These are phyloP conservation scores for Acanthamoeba culbertsoni DNA, from an alignment of 208 protist genomes.

Conservation along the genomic window DNA sequence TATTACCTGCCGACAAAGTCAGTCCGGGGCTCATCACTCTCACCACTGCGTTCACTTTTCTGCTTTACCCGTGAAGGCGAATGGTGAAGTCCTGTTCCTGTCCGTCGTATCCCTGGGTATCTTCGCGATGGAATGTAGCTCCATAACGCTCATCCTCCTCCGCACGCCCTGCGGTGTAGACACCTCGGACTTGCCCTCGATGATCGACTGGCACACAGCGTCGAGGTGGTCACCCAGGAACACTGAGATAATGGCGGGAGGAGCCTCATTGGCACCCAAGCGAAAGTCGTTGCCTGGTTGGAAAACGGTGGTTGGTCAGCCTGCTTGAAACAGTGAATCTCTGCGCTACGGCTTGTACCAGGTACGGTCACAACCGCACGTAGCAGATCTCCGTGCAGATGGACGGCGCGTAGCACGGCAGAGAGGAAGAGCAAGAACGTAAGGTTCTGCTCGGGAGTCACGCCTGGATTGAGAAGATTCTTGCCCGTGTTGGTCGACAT, in stretches of 20 bases:
- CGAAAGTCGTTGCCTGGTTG: constrained; percentile 88
- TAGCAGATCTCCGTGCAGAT: constrained; percentile 85
- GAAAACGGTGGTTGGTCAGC: neutral
- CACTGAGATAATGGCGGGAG: constrained; percentile 88
- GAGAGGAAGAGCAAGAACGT: constrained; percentile 75
- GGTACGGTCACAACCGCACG: constrained; percentile 76
- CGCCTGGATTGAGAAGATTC: constrained; percentile 77
- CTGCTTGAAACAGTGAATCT: neutral
- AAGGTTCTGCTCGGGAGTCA: constrained; percentile 65
- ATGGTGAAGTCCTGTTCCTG: constrained; percentile 89
- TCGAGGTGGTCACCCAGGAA: constrained; percentile 83
- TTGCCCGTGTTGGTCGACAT: constrained; percentile 77
- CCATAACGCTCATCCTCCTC: constrained; percentile 61
- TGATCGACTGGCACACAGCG: constrained; percentile 5
- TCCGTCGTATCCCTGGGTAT: constrained; percentile 79
- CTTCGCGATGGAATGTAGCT: constrained; percentile 65
- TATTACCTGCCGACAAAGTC: constrained; percentile 73
- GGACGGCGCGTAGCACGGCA: constrained; percentile 76
- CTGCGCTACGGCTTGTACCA: neutral
- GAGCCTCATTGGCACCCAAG: constrained; percentile 88
- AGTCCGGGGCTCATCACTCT: neutral
- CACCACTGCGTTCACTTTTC: too few species aligned
- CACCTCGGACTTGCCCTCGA: neutral
- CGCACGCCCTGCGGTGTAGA: neutral
- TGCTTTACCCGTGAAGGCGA: constrained; percentile 84